Evolutionary conservation across 371 early-diverging fungal genomes (phyloP).

Genomic region (Blakeslea trispora): DNA sequence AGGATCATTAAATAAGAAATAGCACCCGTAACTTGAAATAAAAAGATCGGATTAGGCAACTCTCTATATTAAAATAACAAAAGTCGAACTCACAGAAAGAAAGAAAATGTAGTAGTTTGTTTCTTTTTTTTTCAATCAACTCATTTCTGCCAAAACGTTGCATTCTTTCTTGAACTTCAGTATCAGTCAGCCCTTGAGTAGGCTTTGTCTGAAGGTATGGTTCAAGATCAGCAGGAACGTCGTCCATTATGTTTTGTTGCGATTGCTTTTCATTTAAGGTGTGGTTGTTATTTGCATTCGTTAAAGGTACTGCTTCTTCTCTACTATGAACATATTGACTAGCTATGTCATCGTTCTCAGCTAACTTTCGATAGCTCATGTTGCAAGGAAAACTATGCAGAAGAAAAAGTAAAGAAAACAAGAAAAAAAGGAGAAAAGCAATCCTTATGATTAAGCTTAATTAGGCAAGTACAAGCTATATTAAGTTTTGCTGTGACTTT

Average conservation of each 20-base stretch:
- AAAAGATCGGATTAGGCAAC: neutral
- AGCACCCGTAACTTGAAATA: slow-evolving; percentile 68
- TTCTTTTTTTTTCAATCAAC: slow-evolving; percentile 78
- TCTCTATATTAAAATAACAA: neutral
- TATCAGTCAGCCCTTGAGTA: slow-evolving; percentile 57
- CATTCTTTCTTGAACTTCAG: slow-evolving; percentile 60
- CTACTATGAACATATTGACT: slow-evolving; percentile 15
- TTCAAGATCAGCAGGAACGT: slow-evolving; percentile 71
- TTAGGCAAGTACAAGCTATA: neutral
- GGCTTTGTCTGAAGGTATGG: slow-evolving; percentile 70
- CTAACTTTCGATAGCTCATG: slow-evolving; percentile 12
- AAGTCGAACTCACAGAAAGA: slow-evolving; percentile 59
- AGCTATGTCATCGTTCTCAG: slow-evolving; percentile 20
- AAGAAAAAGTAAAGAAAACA: neutral
- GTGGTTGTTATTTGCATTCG: neutral
- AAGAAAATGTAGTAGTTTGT: slow-evolving; percentile 83
- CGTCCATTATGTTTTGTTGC: slow-evolving; percentile 37
- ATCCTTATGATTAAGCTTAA: neutral
- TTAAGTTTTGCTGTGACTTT: neutral
- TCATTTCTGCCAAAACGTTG: slow-evolving; percentile 69
- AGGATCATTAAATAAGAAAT: slow-evolving; percentile 89
- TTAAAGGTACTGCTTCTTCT: slow-evolving; percentile 31
- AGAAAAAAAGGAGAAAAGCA: neutral
- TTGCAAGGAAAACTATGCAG: neutral
- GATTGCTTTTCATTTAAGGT: slow-evolving; percentile 5